phyloP scores from a whole-genome alignment of 768 basidiomycete species.

The Tylopilus sp. region DNA sequence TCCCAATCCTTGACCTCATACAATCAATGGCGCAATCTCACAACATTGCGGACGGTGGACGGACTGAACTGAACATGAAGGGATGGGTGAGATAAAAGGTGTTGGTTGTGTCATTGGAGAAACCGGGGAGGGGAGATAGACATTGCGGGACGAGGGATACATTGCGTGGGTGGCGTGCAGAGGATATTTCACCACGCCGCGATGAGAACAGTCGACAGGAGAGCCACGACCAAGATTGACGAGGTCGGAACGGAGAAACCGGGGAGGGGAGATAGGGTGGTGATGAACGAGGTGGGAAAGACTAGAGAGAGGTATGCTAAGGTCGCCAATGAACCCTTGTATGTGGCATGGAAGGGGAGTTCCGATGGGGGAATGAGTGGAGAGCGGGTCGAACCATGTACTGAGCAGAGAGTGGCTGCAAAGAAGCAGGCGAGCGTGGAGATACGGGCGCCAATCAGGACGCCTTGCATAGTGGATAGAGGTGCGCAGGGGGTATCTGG shows the following conservation, averaged over 20 bases:
- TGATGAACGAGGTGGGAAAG: constrained; percentile 34
- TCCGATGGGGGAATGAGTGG: constrained; percentile 65
- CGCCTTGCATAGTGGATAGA: too few species aligned
- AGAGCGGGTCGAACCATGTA: constrained; percentile 36
- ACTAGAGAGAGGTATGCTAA: constrained; percentile 48
- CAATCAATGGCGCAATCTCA: constrained; percentile 57
- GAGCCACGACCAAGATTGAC: too few species aligned
- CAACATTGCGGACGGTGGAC: constrained; percentile 13
- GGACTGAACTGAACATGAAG: constrained; percentile 26
- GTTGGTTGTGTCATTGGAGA: constrained; percentile 46
- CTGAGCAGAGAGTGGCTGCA: constrained; percentile 4
- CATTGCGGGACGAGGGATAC: constrained; percentile 26
- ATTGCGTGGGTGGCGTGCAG: not conserved
- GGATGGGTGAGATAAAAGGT: constrained; percentile 27
- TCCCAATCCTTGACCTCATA: constrained; percentile 88
- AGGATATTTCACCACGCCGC: too few species aligned
- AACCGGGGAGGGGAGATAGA: constrained; percentile 51
- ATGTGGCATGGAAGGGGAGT: too few species aligned
- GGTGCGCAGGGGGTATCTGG: too few species aligned
- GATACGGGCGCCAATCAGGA: too few species aligned
- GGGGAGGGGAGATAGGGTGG: constrained; percentile 55
- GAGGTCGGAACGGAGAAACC: constrained; percentile 35
- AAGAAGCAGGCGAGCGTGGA: too few species aligned
- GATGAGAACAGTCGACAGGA: too few species aligned
- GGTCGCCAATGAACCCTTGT: constrained; percentile 85